Percentiles rank a stretch among this genome's conserved stretches.
Evolutionary conservation across 31 red algal species (phyloP).

Genomic region (Asparagopsis taxiformis): DNA sequence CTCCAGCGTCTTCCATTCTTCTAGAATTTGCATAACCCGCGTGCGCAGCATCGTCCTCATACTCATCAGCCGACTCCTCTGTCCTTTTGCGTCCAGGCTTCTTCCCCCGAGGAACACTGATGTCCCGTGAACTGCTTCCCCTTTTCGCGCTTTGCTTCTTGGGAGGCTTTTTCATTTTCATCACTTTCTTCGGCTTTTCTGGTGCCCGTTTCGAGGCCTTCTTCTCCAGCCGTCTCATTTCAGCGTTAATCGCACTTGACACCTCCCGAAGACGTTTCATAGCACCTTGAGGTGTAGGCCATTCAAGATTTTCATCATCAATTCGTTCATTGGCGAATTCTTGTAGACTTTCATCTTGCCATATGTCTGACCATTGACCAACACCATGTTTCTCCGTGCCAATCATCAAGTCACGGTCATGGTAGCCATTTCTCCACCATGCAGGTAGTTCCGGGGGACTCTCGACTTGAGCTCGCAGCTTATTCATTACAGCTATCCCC

Average conservation of each 20-base stretch:
- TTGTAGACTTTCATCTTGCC: too few species aligned
- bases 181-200: not conserved
- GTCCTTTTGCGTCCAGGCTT: not conserved
- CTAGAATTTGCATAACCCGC: too few species aligned
- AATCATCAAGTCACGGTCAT: too few species aligned
- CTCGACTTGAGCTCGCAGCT: conserved; percentile 64
- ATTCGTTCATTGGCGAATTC: too few species aligned
- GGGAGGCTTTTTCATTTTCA: not conserved
- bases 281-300: too few species aligned
- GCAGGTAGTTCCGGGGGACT: too few species aligned
- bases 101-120: not conserved
- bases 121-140: not conserved
- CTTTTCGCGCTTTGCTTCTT: conserved; percentile 3
- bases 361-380: too few species aligned
- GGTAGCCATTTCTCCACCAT: too few species aligned
- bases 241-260: conserved; percentile 47
- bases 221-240: conserved; percentile 44
- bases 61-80: not conserved
- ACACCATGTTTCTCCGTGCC: too few species aligned
- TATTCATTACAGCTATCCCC: conserved; percentile 57
- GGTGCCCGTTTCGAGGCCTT: conserved; percentile 30
- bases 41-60: conserved; percentile 12
- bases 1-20: not conserved
- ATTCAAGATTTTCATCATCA: too few species aligned
- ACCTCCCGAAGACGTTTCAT: too few species aligned